Evolutionary conservation across 1,284 basidiomycete species (phyloP), one percentile per base, ranked within the genome.

Genomic region (Dichomitus squalens): DNA sequence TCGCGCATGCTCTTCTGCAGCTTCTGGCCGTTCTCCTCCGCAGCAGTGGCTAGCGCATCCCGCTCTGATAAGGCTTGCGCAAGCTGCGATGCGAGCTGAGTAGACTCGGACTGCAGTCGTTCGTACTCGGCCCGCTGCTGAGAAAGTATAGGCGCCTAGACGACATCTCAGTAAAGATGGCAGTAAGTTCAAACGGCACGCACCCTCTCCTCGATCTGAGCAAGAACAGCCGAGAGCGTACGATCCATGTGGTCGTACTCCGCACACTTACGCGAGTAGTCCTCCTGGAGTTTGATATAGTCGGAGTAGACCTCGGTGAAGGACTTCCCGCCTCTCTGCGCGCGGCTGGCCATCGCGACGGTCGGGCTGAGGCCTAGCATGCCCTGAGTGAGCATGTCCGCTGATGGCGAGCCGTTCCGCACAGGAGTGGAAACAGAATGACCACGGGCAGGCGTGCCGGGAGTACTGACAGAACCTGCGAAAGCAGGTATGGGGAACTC

Each of bases 221-320:
- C 84, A 20, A 93, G 77, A n/a, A 93, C 86, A 21, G 83, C 79
- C 23, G 82, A 77, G 35, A 94, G 75, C 12, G 91, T 87, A 31
- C 85, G 81, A 52, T 92, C 89, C 80, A 98, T 87, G 44, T 91
- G 84, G 59, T 88, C 85, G 53, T 88, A 90, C 74, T 98, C 93
- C 1, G 84, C 80, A 53, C 84, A 86, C 70, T 95, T 92, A 67
- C 81, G 83, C 16, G 84, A 80, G 53, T 89, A 87, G 49, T 95
- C 90, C 39, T 93, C 91, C 71, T 97, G 90, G 48, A 96, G 82
- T 54, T 85, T 82, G 46, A 95, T 86, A 64, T 92, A 92, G 64
- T 94, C 92, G n/a, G 89, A 82, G 69, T 96, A 96, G 16, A 96
- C 86, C 69, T 95, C 89, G 0, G 93, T 95, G 73, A 95, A 94